Conservation (phyloP, 805 yeast genomes). For the Lachancea mirantina region DNA sequence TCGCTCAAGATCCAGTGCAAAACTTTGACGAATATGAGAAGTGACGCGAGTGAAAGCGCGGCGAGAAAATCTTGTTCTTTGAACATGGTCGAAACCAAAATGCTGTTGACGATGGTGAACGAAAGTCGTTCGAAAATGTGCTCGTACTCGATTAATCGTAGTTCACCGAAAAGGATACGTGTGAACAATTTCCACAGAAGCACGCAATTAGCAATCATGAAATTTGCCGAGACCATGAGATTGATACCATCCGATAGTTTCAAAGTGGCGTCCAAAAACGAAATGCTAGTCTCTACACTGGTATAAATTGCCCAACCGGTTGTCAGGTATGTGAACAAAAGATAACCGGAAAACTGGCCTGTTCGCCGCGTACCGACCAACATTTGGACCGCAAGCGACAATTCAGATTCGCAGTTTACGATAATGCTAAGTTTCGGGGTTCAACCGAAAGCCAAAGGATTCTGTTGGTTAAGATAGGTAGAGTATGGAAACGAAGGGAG, state of each 20-base stretch:
- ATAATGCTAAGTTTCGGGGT: too few relatives aligned
- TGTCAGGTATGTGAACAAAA: slow-evolving; percentile 16
- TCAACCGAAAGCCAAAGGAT: too few relatives aligned
- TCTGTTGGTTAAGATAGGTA: too few relatives aligned
- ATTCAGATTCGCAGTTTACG: too few relatives aligned
- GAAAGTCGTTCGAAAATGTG: slow-evolving; percentile 62
- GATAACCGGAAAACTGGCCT: slow-evolving; percentile 8
- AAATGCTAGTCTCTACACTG: slow-evolving; percentile 20
- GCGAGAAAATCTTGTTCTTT: slow-evolving; percentile 41
- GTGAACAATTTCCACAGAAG: slow-evolving; percentile 45
- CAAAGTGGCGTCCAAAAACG: slow-evolving; percentile 39
- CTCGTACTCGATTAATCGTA: slow-evolving; percentile 69
- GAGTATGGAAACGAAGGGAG: too few relatives aligned
- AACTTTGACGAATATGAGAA: slow-evolving; percentile 49
- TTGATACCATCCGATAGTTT: slow-evolving; percentile 45
- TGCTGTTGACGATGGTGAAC: slow-evolving; percentile 54
- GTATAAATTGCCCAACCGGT: slow-evolving; percentile 18
- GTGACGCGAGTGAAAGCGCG: slow-evolving; percentile 33
- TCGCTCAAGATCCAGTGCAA: slow-evolving; percentile 66
- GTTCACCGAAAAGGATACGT: slow-evolving; percentile 58
- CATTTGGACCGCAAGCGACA: too few relatives aligned
- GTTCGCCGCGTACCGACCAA: too few relatives aligned
- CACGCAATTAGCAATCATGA: slow-evolving; percentile 35
- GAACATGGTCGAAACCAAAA: slow-evolving; percentile 51
- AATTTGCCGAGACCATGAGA: slow-evolving; percentile 36